phyloP scores from a whole-genome alignment of 1,284 basidiomycete species.

The Caloboletus firmus region DNA sequence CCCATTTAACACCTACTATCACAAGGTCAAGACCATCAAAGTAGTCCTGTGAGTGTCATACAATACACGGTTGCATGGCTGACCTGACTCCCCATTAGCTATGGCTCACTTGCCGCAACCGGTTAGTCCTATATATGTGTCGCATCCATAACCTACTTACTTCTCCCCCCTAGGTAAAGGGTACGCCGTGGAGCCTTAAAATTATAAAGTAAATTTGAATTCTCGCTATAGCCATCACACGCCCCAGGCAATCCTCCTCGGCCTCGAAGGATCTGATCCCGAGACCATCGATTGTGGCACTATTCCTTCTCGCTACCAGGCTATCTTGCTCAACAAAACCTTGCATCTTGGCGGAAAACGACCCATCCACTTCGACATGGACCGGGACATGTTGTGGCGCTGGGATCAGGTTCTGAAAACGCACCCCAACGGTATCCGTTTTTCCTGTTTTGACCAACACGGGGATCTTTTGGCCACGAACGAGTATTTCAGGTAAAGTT shows the following conservation, averaged over 20 bases:
- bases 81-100: slow-evolving; percentile 42
- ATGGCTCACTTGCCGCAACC: slow-evolving; percentile 77
- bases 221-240: slow-evolving; percentile 78
- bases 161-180: slow-evolving; percentile 66
- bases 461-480: slow-evolving; percentile 92
- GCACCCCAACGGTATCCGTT: slow-evolving; percentile 90
- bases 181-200: slow-evolving; percentile 39
- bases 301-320: slow-evolving; percentile 70
- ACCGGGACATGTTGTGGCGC: slow-evolving; percentile 89
- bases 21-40: slow-evolving; percentile 75
- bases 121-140: slow-evolving; percentile 41
- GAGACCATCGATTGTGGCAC: slow-evolving; percentile 86
- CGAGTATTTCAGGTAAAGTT: slow-evolving; percentile 77
- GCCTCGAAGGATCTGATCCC: slow-evolving; percentile 84
- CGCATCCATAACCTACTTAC: slow-evolving; percentile 13
- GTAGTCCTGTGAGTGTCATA: slow-evolving; percentile 68
- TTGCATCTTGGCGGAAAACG: slow-evolving; percentile 75
- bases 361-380: slow-evolving; percentile 80
- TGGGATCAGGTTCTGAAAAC: slow-evolving; percentile 82
- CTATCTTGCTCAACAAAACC: slow-evolving; percentile 64
- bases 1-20: slow-evolving; percentile 4
- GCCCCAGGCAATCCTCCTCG: slow-evolving; percentile 89
- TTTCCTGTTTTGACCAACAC: slow-evolving; percentile 78
- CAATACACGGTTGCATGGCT: not conserved
- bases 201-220: slow-evolving; percentile 1